Percentiles rank a stretch among this genome's conserved stretches.
Evolutionary conservation across 331 rosid species (phyloP).

Genomic region (Malus hybrid): DNA sequence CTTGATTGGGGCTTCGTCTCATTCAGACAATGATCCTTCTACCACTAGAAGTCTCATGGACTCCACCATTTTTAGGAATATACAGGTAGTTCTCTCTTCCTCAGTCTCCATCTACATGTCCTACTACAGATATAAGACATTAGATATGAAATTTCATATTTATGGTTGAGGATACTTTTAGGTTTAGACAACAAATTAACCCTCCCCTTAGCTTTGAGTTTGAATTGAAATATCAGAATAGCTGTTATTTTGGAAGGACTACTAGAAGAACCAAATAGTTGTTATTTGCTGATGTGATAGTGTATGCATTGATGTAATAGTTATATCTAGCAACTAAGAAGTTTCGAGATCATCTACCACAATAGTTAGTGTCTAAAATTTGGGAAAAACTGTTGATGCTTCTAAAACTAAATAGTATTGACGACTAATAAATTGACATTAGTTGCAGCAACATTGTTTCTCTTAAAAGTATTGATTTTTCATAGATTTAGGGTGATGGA

Average conservation of each 20-base stretch:
- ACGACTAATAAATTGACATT: background rate
- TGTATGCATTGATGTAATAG: background rate
- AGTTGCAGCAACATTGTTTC: background rate
- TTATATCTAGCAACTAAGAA: background rate
- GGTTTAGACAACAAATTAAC: background rate
- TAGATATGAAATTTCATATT: background rate
- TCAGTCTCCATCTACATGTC: background rate
- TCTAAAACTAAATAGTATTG: background rate
- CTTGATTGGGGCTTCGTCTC: conserved; percentile 69
- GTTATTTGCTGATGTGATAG: background rate
- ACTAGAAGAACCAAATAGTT: background rate
- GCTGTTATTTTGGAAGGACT: background rate
- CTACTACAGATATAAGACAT: background rate
- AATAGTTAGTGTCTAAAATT: background rate
- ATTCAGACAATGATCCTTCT: conserved; percentile 53
- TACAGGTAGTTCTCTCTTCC: conserved; percentile 38
- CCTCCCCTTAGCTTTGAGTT: background rate
- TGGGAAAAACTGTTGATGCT: background rate
- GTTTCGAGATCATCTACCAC: background rate
- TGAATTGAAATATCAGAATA: background rate
- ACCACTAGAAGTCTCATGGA: conserved; percentile 53
- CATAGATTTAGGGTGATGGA: background rate
- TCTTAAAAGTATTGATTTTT: background rate
- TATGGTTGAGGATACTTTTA: background rate
- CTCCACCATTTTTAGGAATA: conserved; percentile 50